These are phyloP conservation scores for Platanus orientalis DNA, from an alignment of 164 flowering plant genomes.

Conservation along the genomic window DNA sequence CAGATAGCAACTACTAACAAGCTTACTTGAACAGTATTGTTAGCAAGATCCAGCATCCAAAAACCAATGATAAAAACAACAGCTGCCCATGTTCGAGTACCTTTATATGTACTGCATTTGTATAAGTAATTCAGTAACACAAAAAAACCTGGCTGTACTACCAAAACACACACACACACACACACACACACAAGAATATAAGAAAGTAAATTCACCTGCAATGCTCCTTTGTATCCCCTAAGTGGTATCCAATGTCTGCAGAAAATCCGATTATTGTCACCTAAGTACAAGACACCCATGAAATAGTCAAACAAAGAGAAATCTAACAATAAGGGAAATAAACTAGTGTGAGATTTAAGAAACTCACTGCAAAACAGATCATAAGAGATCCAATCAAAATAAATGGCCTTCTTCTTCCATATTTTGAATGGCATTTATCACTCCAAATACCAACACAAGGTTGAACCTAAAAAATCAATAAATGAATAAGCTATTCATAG, in stretches of 20 bases:
- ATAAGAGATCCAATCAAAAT: conserved; percentile 84
- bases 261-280: conserved; percentile 96
- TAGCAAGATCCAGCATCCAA: conserved; percentile 99
- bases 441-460: conserved; percentile 99
- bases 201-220: conserved; percentile 61
- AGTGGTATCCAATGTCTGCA: conserved; percentile 96
- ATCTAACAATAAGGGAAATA: conserved; percentile 4
- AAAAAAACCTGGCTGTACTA: background rate
- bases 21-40: conserved; percentile 93
- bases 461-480: conserved; percentile 68
- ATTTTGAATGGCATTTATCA: conserved; percentile 93
- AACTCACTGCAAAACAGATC: conserved; percentile 85
- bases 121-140: conserved; percentile 9
- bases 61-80: conserved; percentile 82
- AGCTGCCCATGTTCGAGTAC: conserved; percentile 91
- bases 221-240: conserved; percentile 87
- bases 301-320: conserved; percentile 22
- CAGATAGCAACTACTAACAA: conserved; percentile 11
- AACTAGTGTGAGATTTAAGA: conserved; percentile 1
- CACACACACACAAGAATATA: too few species aligned
- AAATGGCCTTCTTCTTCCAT: conserved; percentile 95
- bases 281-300: conserved; percentile 44
- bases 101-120: conserved; percentile 73
- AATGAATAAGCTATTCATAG: conserved; percentile 1
- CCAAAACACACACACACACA: too few species aligned